A percentile compares a stretch with the other conserved stretches of the same genome.
Evolutionary conservation across 768 basidiomycete species (phyloP).

Genomic region (Symmetrospora coprosmae): DNA sequence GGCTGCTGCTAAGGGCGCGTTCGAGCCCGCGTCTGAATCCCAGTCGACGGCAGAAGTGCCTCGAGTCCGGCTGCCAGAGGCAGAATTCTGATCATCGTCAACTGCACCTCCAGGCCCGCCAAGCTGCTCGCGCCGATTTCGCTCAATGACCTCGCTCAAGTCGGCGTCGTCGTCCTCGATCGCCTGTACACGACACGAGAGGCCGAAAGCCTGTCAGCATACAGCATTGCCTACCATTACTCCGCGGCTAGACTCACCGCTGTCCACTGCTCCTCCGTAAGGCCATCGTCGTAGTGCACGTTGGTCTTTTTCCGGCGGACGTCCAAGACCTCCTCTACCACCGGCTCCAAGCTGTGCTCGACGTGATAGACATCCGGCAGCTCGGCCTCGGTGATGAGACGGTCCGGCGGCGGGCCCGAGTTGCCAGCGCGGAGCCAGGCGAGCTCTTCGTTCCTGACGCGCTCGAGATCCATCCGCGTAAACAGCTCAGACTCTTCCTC

Average conservation of each 20-base stretch:
- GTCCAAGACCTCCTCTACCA: conserved; percentile 42
- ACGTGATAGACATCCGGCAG: conserved; percentile 75
- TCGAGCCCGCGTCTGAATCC: conserved; percentile 13
- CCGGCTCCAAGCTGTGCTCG: conserved; percentile 51
- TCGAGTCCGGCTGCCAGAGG: neutral
- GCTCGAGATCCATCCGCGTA: conserved; percentile 64
- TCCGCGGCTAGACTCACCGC: conserved; percentile 56
- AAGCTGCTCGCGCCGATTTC: conserved; percentile 23
- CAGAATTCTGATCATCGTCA: conserved; percentile 1
- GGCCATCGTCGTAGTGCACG: conserved; percentile 83
- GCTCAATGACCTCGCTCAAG: conserved; percentile 31
- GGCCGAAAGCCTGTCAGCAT: neutral
- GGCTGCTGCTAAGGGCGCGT: neutral
- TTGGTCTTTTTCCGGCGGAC: conserved; percentile 44
- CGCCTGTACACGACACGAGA: too few species aligned
- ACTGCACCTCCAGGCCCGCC: neutral
- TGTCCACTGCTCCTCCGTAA: conserved; percentile 87
- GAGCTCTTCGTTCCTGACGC: conserved; percentile 53
- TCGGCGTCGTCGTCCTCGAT: conserved; percentile 35
- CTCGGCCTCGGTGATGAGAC: conserved; percentile 72
- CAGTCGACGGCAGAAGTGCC: neutral
- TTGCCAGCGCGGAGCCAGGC: conserved; percentile 60
- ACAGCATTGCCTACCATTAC: neutral
- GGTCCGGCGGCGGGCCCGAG: conserved; percentile 54
- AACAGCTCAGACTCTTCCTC: conserved; percentile 67